Evolutionary conservation across 257 asterid species (phyloP), one percentile per base, ranked within the genome.

Genomic region (Handroanthus guayacan): DNA sequence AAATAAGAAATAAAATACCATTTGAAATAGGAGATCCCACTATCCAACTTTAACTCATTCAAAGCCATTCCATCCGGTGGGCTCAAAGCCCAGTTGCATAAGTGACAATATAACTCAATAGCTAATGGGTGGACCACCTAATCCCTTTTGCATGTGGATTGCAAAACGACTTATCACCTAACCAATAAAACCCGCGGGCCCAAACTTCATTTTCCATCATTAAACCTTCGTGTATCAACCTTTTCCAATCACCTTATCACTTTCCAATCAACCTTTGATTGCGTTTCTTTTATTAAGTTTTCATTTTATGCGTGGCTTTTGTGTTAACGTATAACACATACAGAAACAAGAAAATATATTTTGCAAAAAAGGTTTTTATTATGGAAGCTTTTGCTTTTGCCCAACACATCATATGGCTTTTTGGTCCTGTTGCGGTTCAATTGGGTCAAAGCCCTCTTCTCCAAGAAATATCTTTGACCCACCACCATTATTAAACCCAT

Each of bases 361-460:
- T 41, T 65, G 18, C 41, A 45, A 36, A 31, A 12, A 71, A 71
- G 41, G 25, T 44, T 52, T 31, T 36, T 50, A 34, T 25, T 50
- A 2, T 66, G 7, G 39, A 1, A 13, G 2, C 16, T 58, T 58
- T 25, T 71, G 50, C 60, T 48, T 76, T 81, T 55, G 56, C 51
- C 68, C n/a, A 64, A 54, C 76, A 65, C 57, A 14, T 2, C 67
- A 54, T 54, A 63, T 39, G 68, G 36, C 55, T 47, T 43, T 71
- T 80, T 62, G 77, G 85, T 67, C 82, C 38, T 54, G 16, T 72
- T 61, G 25, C 76, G 73, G 74, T 65, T 56, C 47, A 56, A 79
- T 47, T 41, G 38, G 79, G 87, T 83, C 84, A 83, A 76, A 78
- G 58, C 75, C 82, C 75, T 55, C 12, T 5, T 72, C 79, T 72